Evolutionary conservation across 306 rosid genomes (phyloP).

Genomic region (Cicer bijugum): DNA sequence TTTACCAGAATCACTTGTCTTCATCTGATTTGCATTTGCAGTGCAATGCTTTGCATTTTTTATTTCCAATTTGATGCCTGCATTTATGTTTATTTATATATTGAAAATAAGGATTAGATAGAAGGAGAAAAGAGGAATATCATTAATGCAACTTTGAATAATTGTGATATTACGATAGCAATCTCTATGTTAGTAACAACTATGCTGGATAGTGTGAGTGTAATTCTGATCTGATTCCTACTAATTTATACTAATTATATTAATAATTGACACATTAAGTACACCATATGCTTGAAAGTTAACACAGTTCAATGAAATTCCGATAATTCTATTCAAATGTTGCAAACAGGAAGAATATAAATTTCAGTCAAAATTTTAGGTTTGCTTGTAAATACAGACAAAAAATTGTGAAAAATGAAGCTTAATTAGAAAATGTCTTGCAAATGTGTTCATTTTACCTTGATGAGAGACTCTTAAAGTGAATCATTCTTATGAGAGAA

Average conservation of each 20-base stretch:
- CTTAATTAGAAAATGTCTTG: not conserved
- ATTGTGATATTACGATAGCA: constrained; percentile 13
- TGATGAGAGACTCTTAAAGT: no score
- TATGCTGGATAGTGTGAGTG: not conserved
- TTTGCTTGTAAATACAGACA: not conserved
- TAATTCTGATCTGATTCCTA: constrained; percentile 11
- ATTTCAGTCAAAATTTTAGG: not conserved
- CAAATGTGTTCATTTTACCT: not conserved
- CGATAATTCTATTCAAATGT: constrained; percentile 9
- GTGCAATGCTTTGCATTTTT: not conserved
- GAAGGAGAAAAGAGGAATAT: constrained; percentile 19
- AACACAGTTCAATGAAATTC: not conserved
- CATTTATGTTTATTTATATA: not conserved
- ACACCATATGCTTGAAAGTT: not conserved
- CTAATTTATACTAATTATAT: not conserved
- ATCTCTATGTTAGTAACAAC: not conserved
- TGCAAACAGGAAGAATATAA: constrained; percentile 7
- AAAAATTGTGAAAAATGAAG: not conserved
- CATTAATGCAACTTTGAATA: constrained; percentile 13
- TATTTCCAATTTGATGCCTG: not conserved
- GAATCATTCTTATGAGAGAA: no score
- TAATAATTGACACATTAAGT: not conserved
- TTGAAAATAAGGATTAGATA: constrained; percentile 22
- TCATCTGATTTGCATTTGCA: constrained; percentile 19
- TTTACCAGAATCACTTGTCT: constrained; percentile 19